Base-by-base conservation (phyloP, 306 rosid genomes). In the Vicia faba region DNA sequence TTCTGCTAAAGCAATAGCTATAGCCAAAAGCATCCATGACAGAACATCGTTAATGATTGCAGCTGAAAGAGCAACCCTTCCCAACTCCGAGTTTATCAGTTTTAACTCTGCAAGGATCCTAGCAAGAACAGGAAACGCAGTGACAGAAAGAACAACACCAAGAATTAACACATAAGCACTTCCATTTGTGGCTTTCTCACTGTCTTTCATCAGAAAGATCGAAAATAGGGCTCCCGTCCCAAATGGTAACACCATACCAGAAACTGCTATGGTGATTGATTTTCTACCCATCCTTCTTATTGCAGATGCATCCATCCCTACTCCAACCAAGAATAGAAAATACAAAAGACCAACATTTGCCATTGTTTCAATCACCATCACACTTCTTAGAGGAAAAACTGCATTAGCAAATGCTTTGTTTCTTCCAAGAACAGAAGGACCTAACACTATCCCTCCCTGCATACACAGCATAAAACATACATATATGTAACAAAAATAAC, bases 381-480 rank as follows among this genome's bases (percentile, higher is more conserved):
- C 91, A 57, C 96, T 84, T 78, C 92, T 85, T 7, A 76, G 31
- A 5, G 95, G 96, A 33, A 89, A 87, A 1, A 91, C 9, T 5
- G 82, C 56, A 6, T 69, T 26, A 5, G 87, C 78, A 71, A 85
- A 87, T 61, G 26, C 10, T 11, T 35, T 2, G 56, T 7, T 85
- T 66, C 81, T 66, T 2, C 97, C 97, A 3, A 91, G 76, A 26
- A 88, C 72, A 0, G 97, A 87, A 16, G 97, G 97, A 19, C 97
- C 97, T 49, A 91, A 71, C 43, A 91, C 11, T 14, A 89, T 43
- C 43, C 97, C 97, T 49, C 97, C 97, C 97, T 91, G 11, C 53
- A 13, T 13, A 40, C 73, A 61, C 29, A 13, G 6, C 61, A 55
- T 12, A 55, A 35, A 28, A 38, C 2, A 64, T 48, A 38, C 2